Percentiles rank a stretch among this genome's conserved stretches.
phyloP scores from a whole-genome alignment of 1,139 yeast species.

The Yamadazyma taylorii region DNA sequence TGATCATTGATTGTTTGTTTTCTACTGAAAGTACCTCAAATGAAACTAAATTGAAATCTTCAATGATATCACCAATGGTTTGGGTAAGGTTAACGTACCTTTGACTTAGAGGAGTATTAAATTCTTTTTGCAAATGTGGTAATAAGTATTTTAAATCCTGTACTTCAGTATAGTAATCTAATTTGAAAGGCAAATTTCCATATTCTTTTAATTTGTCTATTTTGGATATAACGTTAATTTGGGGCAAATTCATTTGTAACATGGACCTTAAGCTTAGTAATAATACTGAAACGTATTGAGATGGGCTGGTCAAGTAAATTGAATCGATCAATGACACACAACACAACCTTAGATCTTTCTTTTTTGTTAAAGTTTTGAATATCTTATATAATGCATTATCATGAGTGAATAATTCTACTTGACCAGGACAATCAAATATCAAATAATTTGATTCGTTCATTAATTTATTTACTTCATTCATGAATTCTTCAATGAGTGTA shows the following conservation, averaged over 20 bases:
- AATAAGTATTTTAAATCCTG: constrained; percentile 73
- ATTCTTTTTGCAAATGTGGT: constrained; percentile 72
- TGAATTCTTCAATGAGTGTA: constrained; percentile 53
- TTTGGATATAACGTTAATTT: constrained; percentile 65
- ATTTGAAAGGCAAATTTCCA: constrained; percentile 57
- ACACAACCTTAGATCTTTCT: constrained; percentile 69
- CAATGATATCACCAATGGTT: constrained; percentile 78
- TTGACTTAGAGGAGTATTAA: constrained; percentile 58
- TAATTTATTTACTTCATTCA: constrained; percentile 56
- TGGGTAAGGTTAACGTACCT: constrained; percentile 71
- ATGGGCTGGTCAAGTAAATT: constrained; percentile 80
- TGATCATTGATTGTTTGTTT: constrained; percentile 88
- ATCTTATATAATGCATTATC: constrained; percentile 40
- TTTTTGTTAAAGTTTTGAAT: constrained; percentile 37
- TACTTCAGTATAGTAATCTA: constrained; percentile 90
- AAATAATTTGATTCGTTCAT: constrained; percentile 65
- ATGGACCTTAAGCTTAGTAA: constrained; percentile 73
- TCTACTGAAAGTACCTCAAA: constrained; percentile 91
- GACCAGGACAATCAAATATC: constrained; percentile 80
- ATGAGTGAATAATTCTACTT: constrained; percentile 49
- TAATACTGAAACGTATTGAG: constrained; percentile 85
- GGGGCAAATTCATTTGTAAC: constrained; percentile 48
- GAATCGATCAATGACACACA: constrained; percentile 89
- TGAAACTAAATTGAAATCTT: constrained; percentile 83
- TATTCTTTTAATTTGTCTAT: constrained; percentile 78